Conservation (phyloP, 441 rosid species). For the Gossypium gossypioides region DNA sequence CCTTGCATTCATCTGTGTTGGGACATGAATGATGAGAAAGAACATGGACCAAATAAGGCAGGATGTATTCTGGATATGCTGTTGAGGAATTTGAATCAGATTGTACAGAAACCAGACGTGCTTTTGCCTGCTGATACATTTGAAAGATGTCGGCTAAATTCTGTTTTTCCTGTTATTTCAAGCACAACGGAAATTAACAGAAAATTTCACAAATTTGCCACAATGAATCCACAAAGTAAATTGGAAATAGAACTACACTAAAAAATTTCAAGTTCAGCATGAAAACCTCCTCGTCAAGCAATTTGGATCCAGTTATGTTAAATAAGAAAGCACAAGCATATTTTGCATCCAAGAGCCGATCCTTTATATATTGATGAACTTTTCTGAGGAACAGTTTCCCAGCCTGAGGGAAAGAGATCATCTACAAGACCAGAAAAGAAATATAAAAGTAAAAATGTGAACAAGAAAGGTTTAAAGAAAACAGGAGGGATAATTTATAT, state of each 20-base stretch:
- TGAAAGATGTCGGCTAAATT: conserved; percentile 80
- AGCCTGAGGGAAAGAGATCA: conserved; percentile 73
- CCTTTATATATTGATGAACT: conserved; percentile 87
- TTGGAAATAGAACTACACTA: conserved; percentile 6
- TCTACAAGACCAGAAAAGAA: conserved; percentile 35
- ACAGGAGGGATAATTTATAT: background rate
- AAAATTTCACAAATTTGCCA: conserved; percentile 7
- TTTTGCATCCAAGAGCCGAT: conserved; percentile 74
- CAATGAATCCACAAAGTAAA: conserved; percentile 1
- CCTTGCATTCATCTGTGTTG: conserved; percentile 66
- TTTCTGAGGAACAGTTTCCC: conserved; percentile 66
- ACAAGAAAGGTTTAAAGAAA: conserved; percentile 2
- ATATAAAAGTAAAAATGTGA: conserved; percentile 9
- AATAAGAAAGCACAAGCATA: conserved; percentile 83
- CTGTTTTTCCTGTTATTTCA: conserved; percentile 74
- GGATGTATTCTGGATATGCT: conserved; percentile 60
- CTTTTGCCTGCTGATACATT: conserved; percentile 74
- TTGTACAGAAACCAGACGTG: conserved; percentile 56
- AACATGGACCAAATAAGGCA: conserved; percentile 69
- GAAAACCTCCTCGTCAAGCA: conserved; percentile 68
- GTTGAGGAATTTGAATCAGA: conserved; percentile 52
- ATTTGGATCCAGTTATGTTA: conserved; percentile 37
- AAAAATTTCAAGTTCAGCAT: conserved; percentile 11
- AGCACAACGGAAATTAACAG: conserved; percentile 10
- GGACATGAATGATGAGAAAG: conserved; percentile 95